A percentile compares a stretch with the other conserved stretches of the same genome.
Evolutionary conservation across 352 stramenopile species (phyloP).

Genomic region (Globisporangium lucens): DNA sequence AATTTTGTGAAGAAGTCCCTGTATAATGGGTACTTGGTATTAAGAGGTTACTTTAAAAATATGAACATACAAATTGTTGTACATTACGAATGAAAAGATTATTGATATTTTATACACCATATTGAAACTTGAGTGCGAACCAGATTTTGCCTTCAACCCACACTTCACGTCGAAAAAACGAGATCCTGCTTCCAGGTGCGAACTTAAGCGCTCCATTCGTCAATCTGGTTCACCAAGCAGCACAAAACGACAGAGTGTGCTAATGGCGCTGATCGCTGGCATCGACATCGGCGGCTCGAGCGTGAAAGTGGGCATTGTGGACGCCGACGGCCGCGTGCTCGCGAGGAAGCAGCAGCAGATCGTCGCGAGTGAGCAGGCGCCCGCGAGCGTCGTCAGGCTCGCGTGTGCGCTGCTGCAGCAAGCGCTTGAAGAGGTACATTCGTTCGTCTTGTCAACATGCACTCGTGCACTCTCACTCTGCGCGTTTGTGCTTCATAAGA

Average conservation of each 20-base stretch:
- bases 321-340: slow-evolving; percentile 40
- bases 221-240: slow-evolving; percentile 1
- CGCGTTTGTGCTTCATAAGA: too few relatives aligned
- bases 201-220: neutral
- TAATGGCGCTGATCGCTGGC: slow-evolving; percentile 40
- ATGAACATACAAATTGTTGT: neutral
- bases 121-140: neutral
- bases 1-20: neutral
- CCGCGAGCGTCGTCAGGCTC: slow-evolving; percentile 52
- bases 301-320: slow-evolving; percentile 74
- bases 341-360: slow-evolving; percentile 46
- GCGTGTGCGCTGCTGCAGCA: slow-evolving; percentile 36
- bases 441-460: neutral
- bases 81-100: neutral
- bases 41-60: neutral
- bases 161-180: neutral
- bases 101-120: neutral
- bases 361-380: slow-evolving; percentile 32
- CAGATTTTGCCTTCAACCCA: neutral
- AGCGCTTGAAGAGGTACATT: slow-evolving; percentile 38
- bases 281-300: slow-evolving; percentile 74
- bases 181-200: neutral
- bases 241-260: neutral
- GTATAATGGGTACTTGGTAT: neutral
- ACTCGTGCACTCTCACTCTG: too few relatives aligned